These are phyloP conservation scores for Picea abies DNA, from an alignment of 83 land plant species.

Conservation along the genomic window DNA sequence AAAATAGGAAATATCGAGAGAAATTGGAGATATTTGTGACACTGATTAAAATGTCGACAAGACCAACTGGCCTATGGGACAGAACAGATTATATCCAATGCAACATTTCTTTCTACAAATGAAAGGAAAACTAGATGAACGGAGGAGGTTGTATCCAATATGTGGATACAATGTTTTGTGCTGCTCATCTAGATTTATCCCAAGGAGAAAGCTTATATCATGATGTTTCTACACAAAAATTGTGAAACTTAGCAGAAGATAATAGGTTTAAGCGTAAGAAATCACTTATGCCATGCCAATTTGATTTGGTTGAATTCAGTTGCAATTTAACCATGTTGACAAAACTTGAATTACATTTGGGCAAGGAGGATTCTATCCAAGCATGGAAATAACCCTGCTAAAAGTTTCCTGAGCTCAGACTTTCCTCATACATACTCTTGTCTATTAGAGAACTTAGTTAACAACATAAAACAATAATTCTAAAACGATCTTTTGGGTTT, in stretches of 20 bases:
- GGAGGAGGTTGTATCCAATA: too few relatives aligned
- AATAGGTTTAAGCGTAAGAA: background rate
- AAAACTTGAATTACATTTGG: background rate
- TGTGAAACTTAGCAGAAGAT: background rate
- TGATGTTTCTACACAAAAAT: background rate
- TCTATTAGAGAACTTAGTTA: background rate
- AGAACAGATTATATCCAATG: too few relatives aligned
- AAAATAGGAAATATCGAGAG: too few relatives aligned
- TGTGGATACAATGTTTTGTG: too few relatives aligned
- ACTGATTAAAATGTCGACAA: too few relatives aligned
- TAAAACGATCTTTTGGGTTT: background rate
- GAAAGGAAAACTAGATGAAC: too few relatives aligned
- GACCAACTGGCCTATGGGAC: too few relatives aligned
- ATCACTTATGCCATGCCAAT: background rate
- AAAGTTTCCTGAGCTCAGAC: background rate
- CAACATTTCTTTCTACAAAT: too few relatives aligned
- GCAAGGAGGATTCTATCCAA: background rate
- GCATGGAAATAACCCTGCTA: background rate
- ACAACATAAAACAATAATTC: background rate
- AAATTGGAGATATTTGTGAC: too few relatives aligned
- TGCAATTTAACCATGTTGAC: background rate
- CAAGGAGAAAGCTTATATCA: background rate
- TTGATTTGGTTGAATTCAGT: background rate
- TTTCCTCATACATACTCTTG: background rate
- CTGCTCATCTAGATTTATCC: background rate